phyloP scores from a whole-genome alignment of 2,329 filamentous ascomycete species.

The Fusarium sulawesiense region DNA sequence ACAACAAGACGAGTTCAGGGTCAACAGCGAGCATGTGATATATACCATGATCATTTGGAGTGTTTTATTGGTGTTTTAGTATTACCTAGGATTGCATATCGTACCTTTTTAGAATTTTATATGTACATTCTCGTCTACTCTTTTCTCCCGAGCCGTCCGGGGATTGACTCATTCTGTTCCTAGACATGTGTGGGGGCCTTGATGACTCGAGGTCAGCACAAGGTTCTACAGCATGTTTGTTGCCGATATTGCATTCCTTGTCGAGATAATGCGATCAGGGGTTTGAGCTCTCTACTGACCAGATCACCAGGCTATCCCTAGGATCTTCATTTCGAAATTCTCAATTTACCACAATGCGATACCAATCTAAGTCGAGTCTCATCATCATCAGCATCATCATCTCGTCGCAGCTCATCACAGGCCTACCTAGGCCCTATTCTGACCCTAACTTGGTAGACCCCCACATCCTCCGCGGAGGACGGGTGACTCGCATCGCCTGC shows the following conservation, averaged over 20 bases:
- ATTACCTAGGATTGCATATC: conserved; percentile 24
- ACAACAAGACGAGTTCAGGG: conserved; percentile 16
- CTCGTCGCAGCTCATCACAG: conserved; percentile 1
- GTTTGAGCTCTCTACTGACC: not conserved
- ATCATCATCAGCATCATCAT: conserved; percentile 1
- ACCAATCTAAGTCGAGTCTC: not conserved
- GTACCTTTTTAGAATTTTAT: conserved; percentile 30
- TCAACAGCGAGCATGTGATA: conserved; percentile 43
- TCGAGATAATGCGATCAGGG: conserved; percentile 1
- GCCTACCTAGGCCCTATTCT: conserved; percentile 5
- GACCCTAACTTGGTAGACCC: conserved; percentile 1
- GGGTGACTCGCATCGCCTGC: conserved; percentile 65
- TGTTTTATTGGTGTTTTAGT: conserved; percentile 30
- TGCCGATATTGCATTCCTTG: conserved; percentile 12
- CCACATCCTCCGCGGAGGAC: conserved; percentile 24
- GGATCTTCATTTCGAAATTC: not conserved
- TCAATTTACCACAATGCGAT: not conserved
- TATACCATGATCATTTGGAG: conserved; percentile 29
- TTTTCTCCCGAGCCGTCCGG: conserved; percentile 1
- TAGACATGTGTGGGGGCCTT: conserved; percentile 25
- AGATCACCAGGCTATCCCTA: not conserved
- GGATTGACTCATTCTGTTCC: conserved; percentile 2
- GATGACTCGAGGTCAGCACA: conserved; percentile 34
- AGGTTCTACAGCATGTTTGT: not conserved
- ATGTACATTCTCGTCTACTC: conserved; percentile 22